phyloP scores from a whole-genome alignment of 345 rosid species.

The Mangifera indica region DNA sequence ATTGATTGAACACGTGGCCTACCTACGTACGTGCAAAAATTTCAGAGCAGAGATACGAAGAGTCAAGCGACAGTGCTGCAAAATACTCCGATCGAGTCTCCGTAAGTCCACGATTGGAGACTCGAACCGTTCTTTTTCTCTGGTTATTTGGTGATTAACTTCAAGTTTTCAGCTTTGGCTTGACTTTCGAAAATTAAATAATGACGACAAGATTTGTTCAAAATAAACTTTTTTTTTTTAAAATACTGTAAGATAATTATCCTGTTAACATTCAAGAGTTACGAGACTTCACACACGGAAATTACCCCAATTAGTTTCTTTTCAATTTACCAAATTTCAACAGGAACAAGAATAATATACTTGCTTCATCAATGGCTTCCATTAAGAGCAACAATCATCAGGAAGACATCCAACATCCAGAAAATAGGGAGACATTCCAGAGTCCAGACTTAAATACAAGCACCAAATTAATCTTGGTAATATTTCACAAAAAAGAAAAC shows the following conservation, averaged over 20 bases:
- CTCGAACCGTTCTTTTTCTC: background rate
- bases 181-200: too few species aligned
- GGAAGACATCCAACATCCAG: too few species aligned
- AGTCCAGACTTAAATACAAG: background rate
- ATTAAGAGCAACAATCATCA: background rate
- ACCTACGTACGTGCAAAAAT: conserved; percentile 42
- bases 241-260: too few species aligned
- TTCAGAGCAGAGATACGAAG: conserved; percentile 59
- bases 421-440: background rate
- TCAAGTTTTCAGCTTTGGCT: conserved; percentile 18
- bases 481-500: background rate
- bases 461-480: background rate
- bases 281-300: background rate
- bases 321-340: too few species aligned
- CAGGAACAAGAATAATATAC: background rate
- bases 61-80: conserved; percentile 51
- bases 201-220: too few species aligned
- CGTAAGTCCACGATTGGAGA: conserved; percentile 30
- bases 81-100: conserved; percentile 62
- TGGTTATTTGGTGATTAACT: background rate
- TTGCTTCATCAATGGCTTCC: background rate
- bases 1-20: conserved; percentile 79
- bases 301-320: too few species aligned
- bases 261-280: too few species aligned
- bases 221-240: too few species aligned